phyloP scores from a whole-genome alignment of 2,329 filamentous ascomycete genomes.

The Emergomyces orientalis region DNA sequence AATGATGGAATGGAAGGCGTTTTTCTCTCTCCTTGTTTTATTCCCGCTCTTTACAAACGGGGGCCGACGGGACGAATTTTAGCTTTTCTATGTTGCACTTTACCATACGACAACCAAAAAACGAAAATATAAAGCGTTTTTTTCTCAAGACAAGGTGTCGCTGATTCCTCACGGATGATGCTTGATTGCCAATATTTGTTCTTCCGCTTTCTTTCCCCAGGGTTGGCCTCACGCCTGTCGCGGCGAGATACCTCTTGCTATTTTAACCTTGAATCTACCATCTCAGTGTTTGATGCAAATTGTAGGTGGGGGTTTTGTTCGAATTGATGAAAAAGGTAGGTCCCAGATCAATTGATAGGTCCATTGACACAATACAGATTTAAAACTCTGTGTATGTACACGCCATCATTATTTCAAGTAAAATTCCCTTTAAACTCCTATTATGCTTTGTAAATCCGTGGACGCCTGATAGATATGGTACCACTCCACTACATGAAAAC shows the following conservation, averaged over 20 bases:
- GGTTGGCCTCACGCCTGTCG: not conserved
- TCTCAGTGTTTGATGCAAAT: not conserved
- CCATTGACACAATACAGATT: not conserved
- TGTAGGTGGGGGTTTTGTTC: not conserved
- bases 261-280: not conserved
- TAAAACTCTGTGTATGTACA: not conserved
- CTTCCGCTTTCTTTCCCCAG: slow-evolving; percentile 8
- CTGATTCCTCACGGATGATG: slow-evolving; percentile 71
- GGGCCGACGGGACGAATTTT: not conserved
- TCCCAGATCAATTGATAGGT: not conserved
- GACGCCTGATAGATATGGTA: not conserved
- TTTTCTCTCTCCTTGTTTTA: not conserved
- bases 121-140: slow-evolving; percentile 18
- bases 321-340: not conserved
- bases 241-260: not conserved
- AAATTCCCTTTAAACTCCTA: not conserved
- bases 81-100: not conserved
- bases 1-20: slow-evolving; percentile 4
- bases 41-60: not conserved
- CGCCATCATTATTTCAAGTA: not conserved
- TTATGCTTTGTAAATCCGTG: not conserved
- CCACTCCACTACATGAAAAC: not conserved
- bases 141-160: slow-evolving; percentile 67
- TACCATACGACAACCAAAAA: slow-evolving; percentile 6
- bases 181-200: slow-evolving; percentile 74